Evolutionary conservation across 345 rosid species (phyloP).

Genomic region (Salix arbutifolia): DNA sequence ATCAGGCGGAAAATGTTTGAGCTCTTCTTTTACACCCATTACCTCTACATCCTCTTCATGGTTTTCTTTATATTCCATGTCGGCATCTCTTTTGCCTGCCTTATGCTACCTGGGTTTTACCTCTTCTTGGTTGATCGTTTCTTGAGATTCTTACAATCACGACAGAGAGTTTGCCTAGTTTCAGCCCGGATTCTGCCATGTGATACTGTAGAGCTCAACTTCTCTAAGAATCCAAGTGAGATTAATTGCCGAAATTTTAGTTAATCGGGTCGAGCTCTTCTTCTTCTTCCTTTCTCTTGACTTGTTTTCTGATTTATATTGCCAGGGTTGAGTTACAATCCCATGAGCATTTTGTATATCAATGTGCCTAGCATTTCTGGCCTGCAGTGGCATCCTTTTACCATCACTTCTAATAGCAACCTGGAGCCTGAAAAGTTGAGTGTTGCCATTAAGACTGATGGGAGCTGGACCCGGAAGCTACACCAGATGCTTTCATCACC

Average conservation of each 20-base stretch:
- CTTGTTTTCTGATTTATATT: not conserved
- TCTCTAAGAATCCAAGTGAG: constrained; percentile 58
- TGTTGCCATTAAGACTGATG: constrained; percentile 63
- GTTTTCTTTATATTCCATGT: constrained; percentile 66
- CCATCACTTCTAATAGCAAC: constrained; percentile 61
- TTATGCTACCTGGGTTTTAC: constrained; percentile 71
- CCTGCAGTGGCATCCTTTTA: constrained; percentile 94
- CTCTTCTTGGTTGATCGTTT: constrained; percentile 74
- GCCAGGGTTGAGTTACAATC: constrained; percentile 56
- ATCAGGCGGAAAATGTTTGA: constrained; percentile 62
- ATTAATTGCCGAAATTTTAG: not conserved
- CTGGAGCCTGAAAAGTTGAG: constrained; percentile 64
- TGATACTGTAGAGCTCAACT: constrained; percentile 58
- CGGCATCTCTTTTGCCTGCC: constrained; percentile 47
- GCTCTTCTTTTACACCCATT: constrained; percentile 72
- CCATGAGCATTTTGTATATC: constrained; percentile 66
- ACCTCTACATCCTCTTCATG: constrained; percentile 62
- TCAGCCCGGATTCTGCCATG: constrained; percentile 70
- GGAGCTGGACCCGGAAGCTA: constrained; percentile 78
- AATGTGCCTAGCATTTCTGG: constrained; percentile 72
- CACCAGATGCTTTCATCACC: constrained; percentile 57
- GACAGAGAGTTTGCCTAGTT: constrained; percentile 37
- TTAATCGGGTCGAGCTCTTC: not conserved
- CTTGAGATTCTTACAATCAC: constrained; percentile 71
- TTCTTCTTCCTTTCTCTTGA: too few relatives aligned